Evolutionary conservation across 1,139 yeast species (phyloP), one percentile per base, ranked within the genome.

Genomic region (Sugiyamaella pinicola): DNA sequence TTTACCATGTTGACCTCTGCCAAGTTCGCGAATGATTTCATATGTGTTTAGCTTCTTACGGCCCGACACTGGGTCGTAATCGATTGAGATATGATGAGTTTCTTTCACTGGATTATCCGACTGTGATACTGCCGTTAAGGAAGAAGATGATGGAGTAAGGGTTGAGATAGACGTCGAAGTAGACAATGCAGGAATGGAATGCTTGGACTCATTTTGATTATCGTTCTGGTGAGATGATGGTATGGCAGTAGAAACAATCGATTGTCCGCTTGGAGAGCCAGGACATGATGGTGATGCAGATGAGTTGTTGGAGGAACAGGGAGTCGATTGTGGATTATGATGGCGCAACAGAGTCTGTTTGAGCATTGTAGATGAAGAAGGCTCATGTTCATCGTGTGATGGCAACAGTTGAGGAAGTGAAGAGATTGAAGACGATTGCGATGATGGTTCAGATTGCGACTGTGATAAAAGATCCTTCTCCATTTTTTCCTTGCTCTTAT

Each of bases 1-100:
- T 69, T 90, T 91, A 15, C 99, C 99, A 70, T 93, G 99, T 69
- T 93, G 97, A 10, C 99, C 99, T 47, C 88, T 79, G 3, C 99
- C 99, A 35, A 95, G 77, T 70, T 93, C 98, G 42, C 79, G 76
- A 37, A 91, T 73, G 38, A 95, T 87, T 69, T 93, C 99, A 67
- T 93, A 95, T 0, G 96, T 85, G 71, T 95, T 95, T 57, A 95
- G 77, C 26, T 87, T 84, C 67, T 91, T 87, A 49, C 96, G 80
- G 56, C 87, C 85, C 2, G 88, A 84, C 2, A 87, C 80, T 0
- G 98, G 98, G 68, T 93, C 96, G 68, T 87, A 90, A 61, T 90
- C 96, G 47, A 93, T 78, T 45, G 80, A 82, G 5, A 95, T 90
- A 56, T 80, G 81, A 57, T 81, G 84, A 0, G 98, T 91, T 69